Percentiles rank a stretch among this genome's conserved stretches.
Conservation (phyloP, 2,329 filamentous ascomycete species). For the Exserohilum rostratum region DNA sequence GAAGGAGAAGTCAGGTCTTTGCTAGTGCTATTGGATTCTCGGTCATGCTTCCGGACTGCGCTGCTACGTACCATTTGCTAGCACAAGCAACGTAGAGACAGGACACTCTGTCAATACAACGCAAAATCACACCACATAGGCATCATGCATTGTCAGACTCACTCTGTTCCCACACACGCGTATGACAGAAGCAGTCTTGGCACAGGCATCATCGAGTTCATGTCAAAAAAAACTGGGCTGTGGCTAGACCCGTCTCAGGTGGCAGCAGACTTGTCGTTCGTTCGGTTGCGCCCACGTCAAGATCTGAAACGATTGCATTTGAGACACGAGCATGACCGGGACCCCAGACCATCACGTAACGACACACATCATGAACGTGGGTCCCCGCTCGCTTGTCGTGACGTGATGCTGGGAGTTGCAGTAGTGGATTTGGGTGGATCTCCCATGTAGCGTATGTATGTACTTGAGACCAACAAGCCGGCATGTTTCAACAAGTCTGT, state of each 20-base stretch:
- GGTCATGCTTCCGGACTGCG: too few relatives aligned
- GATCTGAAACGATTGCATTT: constrained; percentile 9
- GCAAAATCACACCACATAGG: neutral
- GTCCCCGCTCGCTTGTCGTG: neutral
- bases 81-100: too few relatives aligned
- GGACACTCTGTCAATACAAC: neutral
- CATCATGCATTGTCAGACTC: too few relatives aligned
- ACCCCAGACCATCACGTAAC: neutral
- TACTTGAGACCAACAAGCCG: too few relatives aligned
- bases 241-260: constrained; percentile 1
- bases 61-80: too few relatives aligned
- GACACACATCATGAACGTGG: neutral
- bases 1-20: too few relatives aligned
- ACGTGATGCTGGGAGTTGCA: neutral
- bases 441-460: too few relatives aligned
- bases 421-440: neutral
- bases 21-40: too few relatives aligned
- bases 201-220: neutral
- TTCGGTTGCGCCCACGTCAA: neutral
- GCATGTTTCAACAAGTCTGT: too few relatives aligned
- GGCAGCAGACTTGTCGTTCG: neutral
- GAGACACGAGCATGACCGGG: constrained; percentile 3
- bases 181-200: neutral
- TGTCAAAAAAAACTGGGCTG: neutral
- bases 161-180: neutral